Base-by-base conservation (phyloP, 305 asterid genomes). In the Fraxinus latifolia region DNA sequence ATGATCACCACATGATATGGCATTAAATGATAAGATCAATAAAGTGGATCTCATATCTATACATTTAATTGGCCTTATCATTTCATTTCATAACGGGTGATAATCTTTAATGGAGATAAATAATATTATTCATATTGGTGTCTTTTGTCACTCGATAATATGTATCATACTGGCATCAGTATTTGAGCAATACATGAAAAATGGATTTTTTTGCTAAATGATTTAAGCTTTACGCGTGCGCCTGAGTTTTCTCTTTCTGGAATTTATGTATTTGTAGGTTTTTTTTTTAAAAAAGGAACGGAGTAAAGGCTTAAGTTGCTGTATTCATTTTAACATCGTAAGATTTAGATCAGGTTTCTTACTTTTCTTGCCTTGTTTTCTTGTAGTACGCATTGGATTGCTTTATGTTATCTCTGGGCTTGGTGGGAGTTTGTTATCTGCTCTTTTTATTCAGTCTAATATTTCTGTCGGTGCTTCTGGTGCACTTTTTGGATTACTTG, bases 401-500 rank as follows among this genome's bases (percentile, higher is more conserved):
- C 88, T 90, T 31, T 90, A 90, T 77, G 82, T 90, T 81, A 75
- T 90, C 7, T 87, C 94, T 6, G 94, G 94, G 80, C 67, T 89
- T n/a, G 94, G 94, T 14, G 92, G 94, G 65, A 90, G 94, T 29
- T 62, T 90, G 74, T 37, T 89, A 42, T 90, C 94, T 67, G 84
- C 90, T 76, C 91, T 90, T 58, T 90, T 90, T 68, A 90, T 90
- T 62, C 89, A 85, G 81, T 79, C 85, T 15, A 90, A 85, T 37
- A 86, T 86, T 83, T 90, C 94, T 5, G 94, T 89, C 1, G 94
- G 94, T 55, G 92, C 94, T 71, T 90, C 94, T 5, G 91, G 94
- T 79, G 92, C 94, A n/a, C 90, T 90, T 83, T 90, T 90, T 17
- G 92, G 93, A 4, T 80, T 90, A 32, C 84, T 89, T 83, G 94